Base-by-base conservation (phyloP, 2,329 filamentous ascomycete species). In the Fusarium acutatum region DNA sequence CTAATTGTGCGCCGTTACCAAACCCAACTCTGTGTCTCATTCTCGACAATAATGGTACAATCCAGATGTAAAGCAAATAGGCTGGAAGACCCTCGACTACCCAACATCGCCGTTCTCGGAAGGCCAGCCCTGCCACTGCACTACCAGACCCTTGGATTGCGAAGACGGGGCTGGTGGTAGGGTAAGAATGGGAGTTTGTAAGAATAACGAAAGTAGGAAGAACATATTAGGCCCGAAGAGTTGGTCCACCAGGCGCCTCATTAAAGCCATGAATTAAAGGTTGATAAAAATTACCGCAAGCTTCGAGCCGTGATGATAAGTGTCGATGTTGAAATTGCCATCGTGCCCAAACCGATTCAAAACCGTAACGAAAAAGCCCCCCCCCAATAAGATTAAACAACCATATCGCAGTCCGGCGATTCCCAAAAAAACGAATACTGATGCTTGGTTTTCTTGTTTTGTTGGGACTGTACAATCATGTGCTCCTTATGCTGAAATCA, bases 201-300 rank as follows among this genome's bases (percentile, higher is more conserved):
- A 40, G 34, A 52, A 59, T 62, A 68, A 66, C 57, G 72, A 74
- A 67, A 63, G 67, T 64, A 68, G 60, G 26, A 53, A 65, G 38
- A 64, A 69, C 47, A 38, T 71, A 67, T 68, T 71, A 77, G 40
- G 59, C 64, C 69, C 40, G 37, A 61, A 54, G 63, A 64, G 62
- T 69, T 59, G 47, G 37, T 68, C 58, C 60, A 53, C 66, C 53
- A 69, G 71, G 69, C 61, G 63, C 57, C 60, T 75, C 67, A 73
- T 78, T 77, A 77, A 71, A 75, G 60, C 67, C 73, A 50, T 74
- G 64, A 54, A 77, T 72, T 67, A 75, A 73, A 73, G 62, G 53
- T 66, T 71, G 60, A 67, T 74, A 69, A 58, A 60, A 74, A 75
- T 74, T 75, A 65, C 64, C 69, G 61, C 49, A 57, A 74, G 73